Base-by-base conservation (phyloP, 257 asterid species). In the Fraxinus anomala region DNA sequence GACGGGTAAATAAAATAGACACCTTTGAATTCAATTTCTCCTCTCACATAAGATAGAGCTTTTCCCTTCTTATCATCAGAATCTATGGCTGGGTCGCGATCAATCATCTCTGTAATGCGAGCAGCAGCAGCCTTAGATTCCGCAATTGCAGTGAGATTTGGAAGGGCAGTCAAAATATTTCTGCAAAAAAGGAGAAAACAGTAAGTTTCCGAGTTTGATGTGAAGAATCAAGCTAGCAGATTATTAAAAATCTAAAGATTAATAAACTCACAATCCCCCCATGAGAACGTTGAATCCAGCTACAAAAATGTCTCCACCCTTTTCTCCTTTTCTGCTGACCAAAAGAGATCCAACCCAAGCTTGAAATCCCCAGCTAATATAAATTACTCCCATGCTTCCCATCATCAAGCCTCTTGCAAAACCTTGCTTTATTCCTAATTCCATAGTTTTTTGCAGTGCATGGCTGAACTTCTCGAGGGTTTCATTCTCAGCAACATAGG, bases 261-360 rank as follows among this genome's bases (percentile, higher is more conserved):
- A 40, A 40, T 4, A 10, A 67, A 89, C 93, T 89, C 74, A 91
- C 96, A 92, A 36, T 88, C 97, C 97, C 81, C 89, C 94, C 97
- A 92, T 91, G 77, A 91, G 94, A 40, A 92, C 91, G 23, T 92
- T 90, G 92, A 92, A 92, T 74, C 97, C 97, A 76, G 96, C 94
- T 10, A 92, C 96, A 56, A 92, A 92, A 54, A 92, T 54, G 68
- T 89, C 95, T 6, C 97, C 97, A 2, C 97, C 97, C 78, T 85
- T 92, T 81, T 92, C 97, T 13, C 83, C 81, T 7, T 74, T 82
- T 80, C 86, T 91, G 88, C 91, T 88, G 23, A 91, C 96, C 40
- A 92, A 86, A 76, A 89, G 73, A 1, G 97, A 92, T 26, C 97
- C 97, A 0, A 89, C 70, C 92, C 93, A 92, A 73, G 94, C 95